Evolutionary conservation across 1,139 yeast genomes (phyloP).

Genomic region (Protomyces lactucae-debilis): DNA sequence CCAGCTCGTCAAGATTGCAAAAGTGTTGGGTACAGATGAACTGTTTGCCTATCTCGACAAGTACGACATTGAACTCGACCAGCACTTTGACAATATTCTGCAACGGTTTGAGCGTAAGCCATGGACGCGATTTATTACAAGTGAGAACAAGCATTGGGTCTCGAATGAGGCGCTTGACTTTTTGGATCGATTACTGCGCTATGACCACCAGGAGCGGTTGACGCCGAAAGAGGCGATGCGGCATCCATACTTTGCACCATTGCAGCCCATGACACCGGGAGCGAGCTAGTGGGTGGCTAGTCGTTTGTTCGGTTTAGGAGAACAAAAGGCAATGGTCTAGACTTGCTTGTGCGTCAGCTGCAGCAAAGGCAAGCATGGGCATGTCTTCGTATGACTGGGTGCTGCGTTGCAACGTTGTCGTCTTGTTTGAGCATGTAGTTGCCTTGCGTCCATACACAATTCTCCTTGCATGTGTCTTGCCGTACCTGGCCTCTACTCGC

Average conservation of each 20-base stretch:
- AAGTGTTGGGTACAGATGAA: slow-evolving; percentile 87
- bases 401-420: no score
- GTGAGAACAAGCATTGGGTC: slow-evolving; percentile 65
- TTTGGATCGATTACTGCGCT: slow-evolving; percentile 73
- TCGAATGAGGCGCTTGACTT: slow-evolving; percentile 72
- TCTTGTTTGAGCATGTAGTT: no score
- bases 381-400: no score
- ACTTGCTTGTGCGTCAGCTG: no score
- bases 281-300: not conserved
- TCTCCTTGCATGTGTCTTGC: no score
- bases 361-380: no score
- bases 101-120: slow-evolving; percentile 78
- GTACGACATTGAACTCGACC: slow-evolving; percentile 69
- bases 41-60: slow-evolving; percentile 66
- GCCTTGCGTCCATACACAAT: no score
- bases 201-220: slow-evolving; percentile 90
- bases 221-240: slow-evolving; percentile 94
- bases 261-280: slow-evolving; percentile 28
- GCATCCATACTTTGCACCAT: slow-evolving; percentile 63
- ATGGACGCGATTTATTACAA: slow-evolving; percentile 79
- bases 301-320: no score
- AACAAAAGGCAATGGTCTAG: no score
- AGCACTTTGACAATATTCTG: slow-evolving; percentile 72
- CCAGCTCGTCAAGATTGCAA: slow-evolving; percentile 89
- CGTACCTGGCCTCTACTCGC: no score